phyloP scores from a whole-genome alignment of 2,329 filamentous ascomycete species.

The Camillea tinctor region DNA sequence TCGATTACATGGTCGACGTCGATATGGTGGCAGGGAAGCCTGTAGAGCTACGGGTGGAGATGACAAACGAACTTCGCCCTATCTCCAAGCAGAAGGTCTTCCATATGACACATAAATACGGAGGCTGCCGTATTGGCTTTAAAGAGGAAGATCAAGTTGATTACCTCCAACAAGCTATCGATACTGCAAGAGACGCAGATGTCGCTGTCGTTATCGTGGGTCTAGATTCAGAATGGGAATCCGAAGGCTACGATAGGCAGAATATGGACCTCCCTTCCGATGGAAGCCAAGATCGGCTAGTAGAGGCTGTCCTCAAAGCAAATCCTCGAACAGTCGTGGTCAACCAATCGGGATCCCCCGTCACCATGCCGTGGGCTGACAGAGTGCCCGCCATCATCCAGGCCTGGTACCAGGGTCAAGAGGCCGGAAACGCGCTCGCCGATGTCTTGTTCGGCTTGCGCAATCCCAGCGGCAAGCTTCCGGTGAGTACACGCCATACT shows the following conservation, averaged over 20 bases:
- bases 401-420: slow-evolving; percentile 69
- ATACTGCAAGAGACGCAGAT: slow-evolving; percentile 60
- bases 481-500: slow-evolving; percentile 39
- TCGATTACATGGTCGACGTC: slow-evolving; percentile 62
- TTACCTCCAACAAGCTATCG: slow-evolving; percentile 64
- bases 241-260: slow-evolving; percentile 67
- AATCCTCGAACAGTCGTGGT: slow-evolving; percentile 68
- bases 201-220: slow-evolving; percentile 68
- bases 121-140: slow-evolving; percentile 70
- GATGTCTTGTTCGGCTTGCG: slow-evolving; percentile 63
- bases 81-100: slow-evolving; percentile 56
- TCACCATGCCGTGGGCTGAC: slow-evolving; percentile 69
- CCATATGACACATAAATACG: slow-evolving; percentile 63
- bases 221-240: slow-evolving; percentile 73
- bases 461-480: slow-evolving; percentile 68
- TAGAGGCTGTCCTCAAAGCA: slow-evolving; percentile 59
- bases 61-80: slow-evolving; percentile 65
- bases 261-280: slow-evolving; percentile 59
- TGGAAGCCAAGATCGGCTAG: slow-evolving; percentile 60
- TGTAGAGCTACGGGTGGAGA: slow-evolving; percentile 62
- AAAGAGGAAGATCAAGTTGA: slow-evolving; percentile 63
- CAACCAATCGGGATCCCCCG: slow-evolving; percentile 67
- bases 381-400: slow-evolving; percentile 66
- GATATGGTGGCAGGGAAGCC: slow-evolving; percentile 58
- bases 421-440: slow-evolving; percentile 66